These are phyloP conservation scores for Saturnispora kantuleensis DNA, from an alignment of 805 yeast species.

Conservation along the genomic window DNA sequence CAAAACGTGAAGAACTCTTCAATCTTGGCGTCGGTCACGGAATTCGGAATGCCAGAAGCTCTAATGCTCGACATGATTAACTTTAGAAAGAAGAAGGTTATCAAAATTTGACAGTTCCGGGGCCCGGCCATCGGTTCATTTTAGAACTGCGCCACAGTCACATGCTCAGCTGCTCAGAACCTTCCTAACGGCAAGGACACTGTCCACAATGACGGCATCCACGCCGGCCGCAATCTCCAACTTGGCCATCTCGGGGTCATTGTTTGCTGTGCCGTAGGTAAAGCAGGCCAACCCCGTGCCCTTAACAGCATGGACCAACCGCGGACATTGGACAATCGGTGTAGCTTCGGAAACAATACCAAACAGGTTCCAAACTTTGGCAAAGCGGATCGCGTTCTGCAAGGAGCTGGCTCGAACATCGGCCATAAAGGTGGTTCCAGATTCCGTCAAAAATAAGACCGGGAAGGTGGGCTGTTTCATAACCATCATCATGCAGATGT, in stretches of 20 bases:
- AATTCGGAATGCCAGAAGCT: constrained; percentile 46
- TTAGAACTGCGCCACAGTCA: neutral
- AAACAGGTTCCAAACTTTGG: constrained; percentile 80
- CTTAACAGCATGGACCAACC: constrained; percentile 85
- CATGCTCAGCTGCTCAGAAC: constrained; percentile 37
- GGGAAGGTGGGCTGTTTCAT: constrained; percentile 93
- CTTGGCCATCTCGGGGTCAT: constrained; percentile 73
- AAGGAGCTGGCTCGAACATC: constrained; percentile 81
- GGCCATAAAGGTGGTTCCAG: constrained; percentile 80
- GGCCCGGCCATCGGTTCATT: too few relatives aligned
- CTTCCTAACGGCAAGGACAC: constrained; percentile 85
- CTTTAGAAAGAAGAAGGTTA: too few relatives aligned
- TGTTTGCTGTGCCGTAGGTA: constrained; percentile 79
- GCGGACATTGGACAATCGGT: constrained; percentile 81
- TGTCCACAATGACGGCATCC: constrained; percentile 97
- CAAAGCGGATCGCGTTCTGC: constrained; percentile 86
- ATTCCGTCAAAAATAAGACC: constrained; percentile 78
- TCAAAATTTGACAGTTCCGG: too few relatives aligned
- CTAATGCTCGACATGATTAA: constrained; percentile 31
- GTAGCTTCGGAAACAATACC: constrained; percentile 88
- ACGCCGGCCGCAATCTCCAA: constrained; percentile 90
- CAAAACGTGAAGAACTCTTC: constrained; percentile 67
- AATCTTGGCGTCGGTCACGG: constrained; percentile 41
- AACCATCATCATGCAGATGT: constrained; percentile 73
- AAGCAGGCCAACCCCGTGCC: constrained; percentile 87